Base-by-base conservation (phyloP, 768 basidiomycete species). In the Exsudoporus frostii region DNA sequence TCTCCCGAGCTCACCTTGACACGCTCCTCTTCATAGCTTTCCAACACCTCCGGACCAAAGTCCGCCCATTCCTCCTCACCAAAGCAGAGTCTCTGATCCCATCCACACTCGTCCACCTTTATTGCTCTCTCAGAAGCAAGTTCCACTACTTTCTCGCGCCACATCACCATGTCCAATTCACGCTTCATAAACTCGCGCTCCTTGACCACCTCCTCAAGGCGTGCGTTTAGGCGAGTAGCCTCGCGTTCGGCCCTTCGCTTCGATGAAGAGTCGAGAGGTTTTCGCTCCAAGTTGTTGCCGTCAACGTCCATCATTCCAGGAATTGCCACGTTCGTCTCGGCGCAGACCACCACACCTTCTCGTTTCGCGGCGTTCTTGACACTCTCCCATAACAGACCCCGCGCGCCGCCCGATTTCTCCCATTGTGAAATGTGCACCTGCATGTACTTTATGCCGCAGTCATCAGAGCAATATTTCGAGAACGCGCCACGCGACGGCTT, bases 391-490 rank as follows among this genome's bases (percentile, higher is more conserved):
- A 93, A 74, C 40, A 76, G 72, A 45, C 80, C 81, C 53, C 78
- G 77, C 64, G 80, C 80, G 5, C 85, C 85, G 19, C 85, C 85
- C 32, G 79, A 79, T 59, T 79, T 79, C 11, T 79, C 72, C 79
- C 82, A 89, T 36, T 73, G 74, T 24, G 83, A 76, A 43, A 90
- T 82, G 41, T 82, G 83, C 42, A 73, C 71, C 56, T 79, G 81
- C 83, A 88, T 84, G 69, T 80, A 86, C 58, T 80, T 81, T 56
- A 89, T 73, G 13, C 92, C 92, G 58, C 92, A 96, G 56, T 88
- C 89, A 48, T 91, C 87, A 14, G 90, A 92, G 68, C 92, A 96
- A 66, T 92, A 96, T 67, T 95, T 95, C 22, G 92, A 94, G 62
- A 92, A 86, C 2, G 80, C 80, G 22, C 88, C 86, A 15, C 89